A percentile compares a stretch with the other conserved stretches of the same genome.
Conservation (phyloP, 2,329 filamentous ascomycete genomes). For the Lecanicillium sp. region DNA sequence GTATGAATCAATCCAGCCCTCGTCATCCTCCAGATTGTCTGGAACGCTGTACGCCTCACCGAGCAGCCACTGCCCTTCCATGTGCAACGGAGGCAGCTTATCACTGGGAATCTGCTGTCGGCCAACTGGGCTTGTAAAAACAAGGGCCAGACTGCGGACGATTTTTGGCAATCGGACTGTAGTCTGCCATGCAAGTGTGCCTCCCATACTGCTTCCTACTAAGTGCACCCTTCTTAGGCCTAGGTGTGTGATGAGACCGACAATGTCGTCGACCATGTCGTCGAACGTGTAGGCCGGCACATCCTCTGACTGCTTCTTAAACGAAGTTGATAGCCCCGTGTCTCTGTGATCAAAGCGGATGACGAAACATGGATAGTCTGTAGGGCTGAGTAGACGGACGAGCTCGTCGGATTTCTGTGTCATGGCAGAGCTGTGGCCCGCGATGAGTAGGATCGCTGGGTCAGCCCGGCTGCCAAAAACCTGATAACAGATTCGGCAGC, state of each 20-base stretch:
- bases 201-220: conserved; percentile 19
- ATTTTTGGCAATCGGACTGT: conserved; percentile 12
- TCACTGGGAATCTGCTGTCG: conserved; percentile 12
- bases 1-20: conserved; percentile 12
- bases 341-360: conserved; percentile 18
- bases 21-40: conserved; percentile 10
- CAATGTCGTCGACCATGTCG: conserved; percentile 19
- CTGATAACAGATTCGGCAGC: conserved; percentile 22
- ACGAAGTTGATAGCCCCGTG: conserved; percentile 17
- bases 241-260: conserved; percentile 19
- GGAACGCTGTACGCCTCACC: conserved; percentile 3
- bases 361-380: conserved; percentile 10
- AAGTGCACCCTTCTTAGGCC: conserved; percentile 16
- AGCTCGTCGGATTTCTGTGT: conserved; percentile 16
- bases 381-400: conserved; percentile 12
- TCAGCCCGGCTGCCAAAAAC: conserved; percentile 16
- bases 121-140: conserved; percentile 15
- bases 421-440: conserved; percentile 16
- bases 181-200: conserved; percentile 15
- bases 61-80: conserved; percentile 7
- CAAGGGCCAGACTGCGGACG: conserved; percentile 15
- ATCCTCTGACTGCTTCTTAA: conserved; percentile 12
- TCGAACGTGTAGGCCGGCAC: conserved; percentile 14
- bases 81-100: conserved; percentile 6
- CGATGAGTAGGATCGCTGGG: conserved; percentile 17